Evolutionary conservation across 2,329 filamentous ascomycete genomes (phyloP), one percentile per base, ranked within the genome.

Genomic region (Aspergillus sp.): DNA sequence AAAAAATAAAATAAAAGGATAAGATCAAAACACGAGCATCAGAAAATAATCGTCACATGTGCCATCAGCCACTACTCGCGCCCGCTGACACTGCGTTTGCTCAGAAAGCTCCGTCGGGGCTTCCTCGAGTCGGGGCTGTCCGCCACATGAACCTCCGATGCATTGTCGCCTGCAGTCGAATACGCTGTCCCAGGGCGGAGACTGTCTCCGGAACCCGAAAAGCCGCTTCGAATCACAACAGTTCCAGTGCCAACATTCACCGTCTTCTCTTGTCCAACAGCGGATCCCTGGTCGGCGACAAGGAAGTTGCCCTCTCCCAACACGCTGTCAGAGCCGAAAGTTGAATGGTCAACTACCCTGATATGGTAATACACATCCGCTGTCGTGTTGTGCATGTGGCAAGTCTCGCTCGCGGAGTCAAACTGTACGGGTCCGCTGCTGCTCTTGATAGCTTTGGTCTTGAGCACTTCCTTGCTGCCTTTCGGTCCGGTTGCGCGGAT

Each of bases 261-360:
- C 41, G 85, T 80, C 79, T 93, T 95, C 65, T 93, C 88, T 33
- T 82, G 79, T 11, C 84, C 85, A 1, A 81, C 78, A 2, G 85
- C 84, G 2, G 82, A 84, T 8, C 83, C 81, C 63, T 85, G 83
- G 70, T 99, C 93, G 63, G 93, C 91, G n/a, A 99, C 85, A 71
- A 96, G 93, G 77, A 96, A 96, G n/a, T 89, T 73, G 5, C 85
- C 85, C 69, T 98, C 93, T 53, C 95, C 95, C 0, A 99, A 82
- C 58, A 88, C 85, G 56, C 93, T 88, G 70, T 96, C 91, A 57
- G 86, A 89, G 52, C 90, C 89, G 69, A 98, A 93, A 1, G 87
- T 90, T 68, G 90, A 86, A 69, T 96, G 91, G 66, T 92, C 89
- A 71, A 92, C 92, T 61, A 92, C 92, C 62, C 90, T 84, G 60